Base-by-base conservation (phyloP, 192 early-diverging fungal genomes). In the Rhizophagus clarus region DNA sequence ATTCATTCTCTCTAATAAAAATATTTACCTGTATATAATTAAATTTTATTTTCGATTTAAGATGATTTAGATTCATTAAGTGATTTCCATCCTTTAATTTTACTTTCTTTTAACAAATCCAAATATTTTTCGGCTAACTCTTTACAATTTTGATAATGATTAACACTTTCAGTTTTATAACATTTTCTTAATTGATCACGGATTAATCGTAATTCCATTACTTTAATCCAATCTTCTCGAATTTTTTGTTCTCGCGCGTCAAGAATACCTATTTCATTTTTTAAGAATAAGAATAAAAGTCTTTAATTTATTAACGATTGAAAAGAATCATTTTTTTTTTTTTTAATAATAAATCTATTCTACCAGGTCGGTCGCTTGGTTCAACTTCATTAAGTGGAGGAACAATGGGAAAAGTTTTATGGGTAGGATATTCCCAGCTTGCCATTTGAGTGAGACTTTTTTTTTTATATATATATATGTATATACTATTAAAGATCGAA, bases 111-210 rank as follows among this genome's bases (percentile, higher is more conserved):
- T 79, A 91, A 79, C 40, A 83, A 81, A 67, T 89, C 89, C 74
- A 98, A 84, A 84, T 98, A 98, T 79, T 93, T 88, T 75, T 94
- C 89, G 10, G 90, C 90, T 22, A 99, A 87, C 26, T 90, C 88
- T 45, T 94, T 90, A 89, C 97, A 99, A 89, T 95, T 97, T 81
- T 97, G 89, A 86, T 93, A 90, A 85, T 96, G 94, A 88, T 99
- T 99, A 77, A 96, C 96, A 73, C 96, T 94, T 86, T 99, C 95
- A 62, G 93, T 91, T 40, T 90, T 87, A 85, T 97, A 95, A 89
- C 97, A 99, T 92, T 95, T 94, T 79, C 90, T 88, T 72, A 97
- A 88, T 88, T 96, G 94, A 74, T 97, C 90, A 77, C 93, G 88
- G 24, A 96, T 84, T 72, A 96, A 90, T 74, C 92, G 90, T 72